These are phyloP conservation scores for Zygotorulaspora mrakii DNA, from an alignment of 1,139 yeast genomes.

Conservation along the genomic window DNA sequence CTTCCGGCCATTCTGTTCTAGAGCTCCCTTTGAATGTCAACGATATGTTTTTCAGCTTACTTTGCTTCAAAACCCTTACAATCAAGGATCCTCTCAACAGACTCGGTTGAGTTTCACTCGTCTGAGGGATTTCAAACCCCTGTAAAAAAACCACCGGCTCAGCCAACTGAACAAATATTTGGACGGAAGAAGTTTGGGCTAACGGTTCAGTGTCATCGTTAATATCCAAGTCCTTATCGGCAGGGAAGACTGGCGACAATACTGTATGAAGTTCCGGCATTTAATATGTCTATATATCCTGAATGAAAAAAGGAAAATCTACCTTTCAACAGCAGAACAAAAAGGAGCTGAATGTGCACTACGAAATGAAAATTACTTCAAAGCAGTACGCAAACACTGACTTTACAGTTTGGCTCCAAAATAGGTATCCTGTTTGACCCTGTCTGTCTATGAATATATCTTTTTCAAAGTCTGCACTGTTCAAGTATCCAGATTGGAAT, in stretches of 20 bases:
- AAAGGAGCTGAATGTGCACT: neutral
- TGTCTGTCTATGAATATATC: too few relatives aligned
- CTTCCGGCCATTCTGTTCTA: slow-evolving; percentile 97
- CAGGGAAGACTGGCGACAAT: slow-evolving; percentile 37
- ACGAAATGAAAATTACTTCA: neutral
- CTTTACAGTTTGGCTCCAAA: neutral
- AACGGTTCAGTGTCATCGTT: slow-evolving; percentile 35
- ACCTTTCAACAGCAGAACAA: neutral
- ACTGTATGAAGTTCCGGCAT: slow-evolving; percentile 23
- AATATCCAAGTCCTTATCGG: slow-evolving; percentile 38
- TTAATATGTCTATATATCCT: neutral
- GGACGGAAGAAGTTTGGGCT: slow-evolving; percentile 37
- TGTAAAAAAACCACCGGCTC: slow-evolving; percentile 78
- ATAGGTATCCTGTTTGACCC: too few relatives aligned
- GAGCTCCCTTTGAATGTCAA: slow-evolving; percentile 68
- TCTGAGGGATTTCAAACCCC: slow-evolving; percentile 71
- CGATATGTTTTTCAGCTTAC: slow-evolving; percentile 66
- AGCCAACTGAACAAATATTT: slow-evolving; percentile 47
- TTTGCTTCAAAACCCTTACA: slow-evolving; percentile 66
- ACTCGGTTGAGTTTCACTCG: slow-evolving; percentile 70
- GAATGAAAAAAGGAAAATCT: neutral
- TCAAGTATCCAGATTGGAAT: too few relatives aligned
- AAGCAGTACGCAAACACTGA: neutral
- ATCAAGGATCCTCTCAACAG: slow-evolving; percentile 79
- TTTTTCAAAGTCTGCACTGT: too few relatives aligned